A percentile compares a stretch with the other conserved stretches of the same genome.
Evolutionary conservation across 495 filamentous ascomycete species (phyloP).

Genomic region (Durotheca rogersii): DNA sequence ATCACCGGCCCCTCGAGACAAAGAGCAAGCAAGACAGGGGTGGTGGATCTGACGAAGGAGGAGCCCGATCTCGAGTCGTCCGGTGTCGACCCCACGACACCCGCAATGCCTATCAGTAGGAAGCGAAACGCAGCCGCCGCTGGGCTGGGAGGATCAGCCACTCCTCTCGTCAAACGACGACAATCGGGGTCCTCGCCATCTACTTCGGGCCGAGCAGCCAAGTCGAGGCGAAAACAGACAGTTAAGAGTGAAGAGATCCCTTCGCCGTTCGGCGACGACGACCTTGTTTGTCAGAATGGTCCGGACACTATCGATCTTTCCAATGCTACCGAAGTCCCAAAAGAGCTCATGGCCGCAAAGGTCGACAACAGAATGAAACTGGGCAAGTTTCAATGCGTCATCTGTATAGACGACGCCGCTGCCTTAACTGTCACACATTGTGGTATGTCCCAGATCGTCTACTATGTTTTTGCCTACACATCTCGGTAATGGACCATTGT

Average conservation of each 20-base stretch:
- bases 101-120: conserved; percentile 24
- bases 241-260: conserved; percentile 14
- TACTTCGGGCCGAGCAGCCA: conserved; percentile 35
- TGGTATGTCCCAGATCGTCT: conserved; percentile 57
- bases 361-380: conserved; percentile 56
- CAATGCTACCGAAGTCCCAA: conserved; percentile 53
- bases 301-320: conserved; percentile 64
- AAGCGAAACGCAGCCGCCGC: conserved; percentile 15
- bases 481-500: too few relatives aligned
- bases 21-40: conserved; percentile 14
- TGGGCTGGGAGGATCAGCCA: neutral
- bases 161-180: conserved; percentile 35
- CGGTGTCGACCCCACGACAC: conserved; percentile 21
- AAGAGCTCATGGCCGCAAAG: conserved; percentile 50
- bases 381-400: conserved; percentile 67
- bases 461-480: neutral
- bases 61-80: conserved; percentile 19
- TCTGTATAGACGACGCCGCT: conserved; percentile 79
- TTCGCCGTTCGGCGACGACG: conserved; percentile 34
- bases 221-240: conserved; percentile 28
- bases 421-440: conserved; percentile 78
- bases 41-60: conserved; percentile 28
- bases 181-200: conserved; percentile 23
- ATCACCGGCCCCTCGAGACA: neutral
- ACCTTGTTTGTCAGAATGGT: conserved; percentile 33